Evolutionary conservation across 1,139 yeast species (phyloP), one percentile per base, ranked within the genome.

Genomic region (Pichia cactophila): DNA sequence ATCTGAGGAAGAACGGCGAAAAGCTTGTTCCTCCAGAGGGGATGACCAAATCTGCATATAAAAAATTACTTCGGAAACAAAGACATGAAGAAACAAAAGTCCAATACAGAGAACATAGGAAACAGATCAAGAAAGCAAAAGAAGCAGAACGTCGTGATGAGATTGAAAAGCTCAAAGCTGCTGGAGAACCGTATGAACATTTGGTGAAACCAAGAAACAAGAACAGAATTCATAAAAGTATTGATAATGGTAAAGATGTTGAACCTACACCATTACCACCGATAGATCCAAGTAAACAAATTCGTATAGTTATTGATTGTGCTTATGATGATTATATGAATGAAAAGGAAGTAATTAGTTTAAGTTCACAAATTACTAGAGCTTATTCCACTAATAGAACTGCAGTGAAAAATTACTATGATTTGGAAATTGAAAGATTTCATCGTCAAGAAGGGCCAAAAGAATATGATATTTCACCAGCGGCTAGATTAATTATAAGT

Each of bases 241-340:
- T 59, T 58, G 54, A 46, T 10, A 42, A 52, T 26, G 54, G 50
- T 17, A 38, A 38, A 38, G 49, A 44, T n/a, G 74, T 62, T 61
- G 41, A 38, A 14, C 41, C 50, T 33, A 39, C 46, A 11, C 52
- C 52, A 26, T 43, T 51, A 17, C 69, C 46, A 14, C 52, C 52
- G 20, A 49, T 51, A n/a, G 69, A 59, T 58, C 63, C 58, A 56
- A 65, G 67, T 11, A 73, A 81, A 4, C 77, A 75, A 0, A 74
- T 78, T 41, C 69, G 69, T 6, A 74, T 90, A 37, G 69, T 89
- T 20, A 65, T 92, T 56, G 98, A 92, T 67, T 92, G 98, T 68
- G 86, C 77, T 26, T 92, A 92, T 65, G 98, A 92, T 62, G 89
- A 86, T 42, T 66, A 86, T 60, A 92, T 92, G 98, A 79, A 75